Evolutionary conservation across 306 rosid species (phyloP).

Genomic region (Albizia julibrissin): DNA sequence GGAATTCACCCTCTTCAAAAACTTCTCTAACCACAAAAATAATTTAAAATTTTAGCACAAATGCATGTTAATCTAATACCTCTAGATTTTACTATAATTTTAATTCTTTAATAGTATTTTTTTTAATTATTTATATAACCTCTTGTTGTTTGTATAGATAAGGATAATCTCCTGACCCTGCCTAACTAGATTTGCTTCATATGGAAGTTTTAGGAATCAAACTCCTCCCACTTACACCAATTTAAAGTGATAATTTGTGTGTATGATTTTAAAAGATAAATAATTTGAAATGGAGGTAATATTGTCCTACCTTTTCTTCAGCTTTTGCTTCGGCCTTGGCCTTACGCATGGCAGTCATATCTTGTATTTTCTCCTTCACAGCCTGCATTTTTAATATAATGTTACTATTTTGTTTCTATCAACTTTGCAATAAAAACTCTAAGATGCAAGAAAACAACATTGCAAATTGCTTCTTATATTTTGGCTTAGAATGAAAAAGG

Average conservation of each 20-base stretch:
- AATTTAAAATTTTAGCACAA: no score
- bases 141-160: no score
- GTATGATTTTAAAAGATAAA: not conserved
- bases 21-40: not conserved
- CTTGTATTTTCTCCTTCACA: conserved; percentile 62
- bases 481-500: not conserved
- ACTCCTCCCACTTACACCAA: not conserved
- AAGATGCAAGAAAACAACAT: not conserved
- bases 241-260: not conserved
- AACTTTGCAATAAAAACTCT: not conserved
- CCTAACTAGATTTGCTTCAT: not conserved
- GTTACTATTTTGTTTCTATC: not conserved
- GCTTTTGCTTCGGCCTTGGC: conserved; percentile 70
- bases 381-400: conserved; percentile 58
- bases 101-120: no score
- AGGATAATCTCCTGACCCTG: not conserved
- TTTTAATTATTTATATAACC: no score
- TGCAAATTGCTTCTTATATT: not conserved
- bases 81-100: no score
- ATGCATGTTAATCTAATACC: no score
- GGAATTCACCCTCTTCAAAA: not conserved
- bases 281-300: no score
- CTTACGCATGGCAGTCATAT: conserved; percentile 55
- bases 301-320: conserved; percentile 65
- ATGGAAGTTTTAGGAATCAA: not conserved